Evolutionary conservation across 805 yeast genomes (phyloP).

Genomic region (Metschnikowia arizonensis): DNA sequence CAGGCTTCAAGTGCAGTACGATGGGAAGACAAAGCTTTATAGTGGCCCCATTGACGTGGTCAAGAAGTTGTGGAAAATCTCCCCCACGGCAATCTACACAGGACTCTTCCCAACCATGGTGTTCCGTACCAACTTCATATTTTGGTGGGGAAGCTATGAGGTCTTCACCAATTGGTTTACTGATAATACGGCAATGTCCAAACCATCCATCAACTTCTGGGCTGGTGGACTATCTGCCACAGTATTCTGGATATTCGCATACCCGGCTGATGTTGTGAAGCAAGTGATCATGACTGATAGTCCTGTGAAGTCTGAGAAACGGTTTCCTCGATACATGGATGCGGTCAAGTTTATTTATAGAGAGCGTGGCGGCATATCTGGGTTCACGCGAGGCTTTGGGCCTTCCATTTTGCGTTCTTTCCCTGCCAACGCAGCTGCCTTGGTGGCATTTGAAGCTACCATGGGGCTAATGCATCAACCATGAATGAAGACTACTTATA

Average conservation of each 20-base stretch:
- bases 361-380: slow-evolving; percentile 53
- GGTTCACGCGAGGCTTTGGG: slow-evolving; percentile 76
- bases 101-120: slow-evolving; percentile 85
- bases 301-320: slow-evolving; percentile 56
- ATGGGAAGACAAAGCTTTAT: slow-evolving; percentile 61
- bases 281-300: slow-evolving; percentile 80
- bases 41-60: slow-evolving; percentile 81
- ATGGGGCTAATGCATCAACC: slow-evolving; percentile 46
- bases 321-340: slow-evolving; percentile 63
- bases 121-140: slow-evolving; percentile 79
- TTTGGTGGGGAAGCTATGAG: slow-evolving; percentile 95
- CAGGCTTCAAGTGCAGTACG: slow-evolving; percentile 84
- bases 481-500: not conserved
- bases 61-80: slow-evolving; percentile 48
- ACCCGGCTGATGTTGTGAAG: slow-evolving; percentile 85
- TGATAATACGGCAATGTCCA: slow-evolving; percentile 58
- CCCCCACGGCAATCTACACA: slow-evolving; percentile 60
- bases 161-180: slow-evolving; percentile 66
- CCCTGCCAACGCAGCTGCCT: slow-evolving; percentile 92
- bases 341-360: slow-evolving; percentile 68
- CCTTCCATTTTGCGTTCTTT: slow-evolving; percentile 79
- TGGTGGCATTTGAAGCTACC: slow-evolving; percentile 85
- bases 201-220: slow-evolving; percentile 80
- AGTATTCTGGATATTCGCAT: slow-evolving; percentile 85
- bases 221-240: slow-evolving; percentile 86